Conservation (phyloP, 1,284 basidiomycete genomes). For the Malassezia dermatis region DNA sequence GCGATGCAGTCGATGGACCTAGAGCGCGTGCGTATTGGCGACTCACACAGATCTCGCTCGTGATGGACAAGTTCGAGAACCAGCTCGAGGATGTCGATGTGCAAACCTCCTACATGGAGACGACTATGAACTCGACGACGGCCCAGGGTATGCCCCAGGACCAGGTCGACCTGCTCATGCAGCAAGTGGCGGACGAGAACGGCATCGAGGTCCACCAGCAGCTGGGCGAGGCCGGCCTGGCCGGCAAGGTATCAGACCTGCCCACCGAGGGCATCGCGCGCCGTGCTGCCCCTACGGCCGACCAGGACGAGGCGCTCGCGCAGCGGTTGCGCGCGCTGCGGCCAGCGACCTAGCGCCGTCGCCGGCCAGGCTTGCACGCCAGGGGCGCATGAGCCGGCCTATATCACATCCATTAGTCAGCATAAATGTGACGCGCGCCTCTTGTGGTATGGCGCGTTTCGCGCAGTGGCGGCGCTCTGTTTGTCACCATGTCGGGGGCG, state of each 20-base stretch:
- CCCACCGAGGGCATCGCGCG: conserved; percentile 14
- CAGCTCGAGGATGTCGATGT: conserved; percentile 97
- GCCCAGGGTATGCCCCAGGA: conserved; percentile 91
- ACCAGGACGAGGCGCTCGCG: conserved; percentile 54
- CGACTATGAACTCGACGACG: conserved; percentile 84
- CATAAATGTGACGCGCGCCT: not conserved
- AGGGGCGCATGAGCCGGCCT: not conserved
- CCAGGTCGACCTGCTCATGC: conserved; percentile 83
- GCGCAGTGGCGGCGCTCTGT: not conserved
- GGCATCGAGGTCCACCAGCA: conserved; percentile 91
- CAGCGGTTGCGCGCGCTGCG: conserved; percentile 52
- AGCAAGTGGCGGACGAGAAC: conserved; percentile 91
- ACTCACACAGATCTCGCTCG: conserved; percentile 69
- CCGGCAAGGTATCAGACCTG: conserved; percentile 52
- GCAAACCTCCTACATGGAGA: conserved; percentile 96
- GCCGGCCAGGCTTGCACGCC: not conserved
- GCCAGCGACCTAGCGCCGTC: conserved; percentile 28
- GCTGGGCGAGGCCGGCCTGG: conserved; percentile 60
- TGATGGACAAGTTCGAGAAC: conserved; percentile 98
- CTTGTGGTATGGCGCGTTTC: not conserved
- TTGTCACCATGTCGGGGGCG: not conserved
- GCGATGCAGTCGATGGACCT: conserved; percentile 99
- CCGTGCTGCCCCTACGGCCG: conserved; percentile 14
- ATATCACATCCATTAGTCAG: not conserved
- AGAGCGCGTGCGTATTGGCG: conserved; percentile 62